phyloP scores from a whole-genome alignment of 73 alveolate species.

The Urostyla sp. region DNA sequence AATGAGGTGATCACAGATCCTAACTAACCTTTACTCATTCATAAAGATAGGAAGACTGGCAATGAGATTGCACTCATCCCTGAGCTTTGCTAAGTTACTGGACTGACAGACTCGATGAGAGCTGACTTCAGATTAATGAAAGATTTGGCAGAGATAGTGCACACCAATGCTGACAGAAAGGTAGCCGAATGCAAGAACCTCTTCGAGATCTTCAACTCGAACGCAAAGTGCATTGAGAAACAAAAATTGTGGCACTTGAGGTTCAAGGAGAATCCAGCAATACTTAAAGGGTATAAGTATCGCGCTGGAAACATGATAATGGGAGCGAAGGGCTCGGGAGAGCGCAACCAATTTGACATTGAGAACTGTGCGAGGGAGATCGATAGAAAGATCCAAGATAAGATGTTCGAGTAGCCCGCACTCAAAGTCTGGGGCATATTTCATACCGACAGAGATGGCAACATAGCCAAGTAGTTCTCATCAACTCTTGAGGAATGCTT shows the following conservation, averaged over 20 bases:
- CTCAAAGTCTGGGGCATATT: conserved; percentile 77
- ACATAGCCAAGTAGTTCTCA: conserved; percentile 46
- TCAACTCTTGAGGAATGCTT: conserved; percentile 48
- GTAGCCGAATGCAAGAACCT: conserved; percentile 87
- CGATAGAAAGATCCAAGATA: conserved; percentile 67
- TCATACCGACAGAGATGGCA: conserved; percentile 63
- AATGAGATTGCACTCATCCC: conserved; percentile 83
- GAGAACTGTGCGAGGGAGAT: conserved; percentile 54
- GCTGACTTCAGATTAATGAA: conserved; percentile 85
- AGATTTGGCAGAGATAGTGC: conserved; percentile 86
- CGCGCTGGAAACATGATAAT: conserved; percentile 62
- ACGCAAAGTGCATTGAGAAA: conserved; percentile 64
- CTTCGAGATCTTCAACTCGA: conserved; percentile 73
- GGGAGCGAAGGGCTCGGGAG: conserved; percentile 62
- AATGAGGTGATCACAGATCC: conserved; percentile 75
- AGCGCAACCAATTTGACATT: conserved; percentile 45
- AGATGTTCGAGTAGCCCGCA: conserved; percentile 74
- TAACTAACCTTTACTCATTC: conserved; percentile 56
- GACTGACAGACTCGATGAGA: conserved; percentile 91
- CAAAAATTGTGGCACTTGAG: conserved; percentile 55
- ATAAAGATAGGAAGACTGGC: conserved; percentile 71
- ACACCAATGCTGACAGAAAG: conserved; percentile 86
- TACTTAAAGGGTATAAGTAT: conserved; percentile 48
- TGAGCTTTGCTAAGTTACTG: conserved; percentile 91
- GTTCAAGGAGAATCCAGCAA: conserved; percentile 50